A percentile compares a stretch with the other conserved stretches of the same genome.
phyloP scores from a whole-genome alignment of 73 alveolate genomes.

The Tetrahymena thermophila region DNA sequence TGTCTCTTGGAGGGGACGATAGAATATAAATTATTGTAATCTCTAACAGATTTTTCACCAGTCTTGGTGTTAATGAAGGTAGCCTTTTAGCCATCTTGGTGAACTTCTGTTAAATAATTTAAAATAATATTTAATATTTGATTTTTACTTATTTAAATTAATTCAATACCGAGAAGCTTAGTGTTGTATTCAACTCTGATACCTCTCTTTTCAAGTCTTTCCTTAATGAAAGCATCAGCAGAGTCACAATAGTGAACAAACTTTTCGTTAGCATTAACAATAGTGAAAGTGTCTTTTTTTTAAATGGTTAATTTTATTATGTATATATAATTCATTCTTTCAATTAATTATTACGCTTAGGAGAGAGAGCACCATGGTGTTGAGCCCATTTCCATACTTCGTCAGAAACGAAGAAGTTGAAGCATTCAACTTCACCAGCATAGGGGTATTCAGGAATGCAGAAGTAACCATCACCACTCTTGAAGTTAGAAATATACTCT shows the following conservation, averaged over 20 bases:
- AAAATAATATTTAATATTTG: neutral
- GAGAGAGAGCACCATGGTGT: conserved; percentile 33
- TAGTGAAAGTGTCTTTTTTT: conserved; percentile 7
- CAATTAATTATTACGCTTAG: neutral
- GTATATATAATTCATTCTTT: neutral
- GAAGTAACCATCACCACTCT: conserved; percentile 39
- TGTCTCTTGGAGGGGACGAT: conserved; percentile 34
- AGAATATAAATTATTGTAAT: conserved; percentile 15
- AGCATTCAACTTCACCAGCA: conserved; percentile 41
- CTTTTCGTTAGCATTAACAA: conserved; percentile 29
- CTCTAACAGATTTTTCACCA: conserved; percentile 16
- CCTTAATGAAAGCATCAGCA: conserved; percentile 41
- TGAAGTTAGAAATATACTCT: conserved; percentile 6
- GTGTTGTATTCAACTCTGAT: conserved; percentile 38
- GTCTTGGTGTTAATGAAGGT: conserved; percentile 28
- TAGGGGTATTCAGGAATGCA: conserved; percentile 43
- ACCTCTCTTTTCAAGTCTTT: conserved; percentile 16
- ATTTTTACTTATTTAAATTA: neutral
- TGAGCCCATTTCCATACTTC: conserved; percentile 33
- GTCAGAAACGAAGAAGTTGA: conserved; percentile 24
- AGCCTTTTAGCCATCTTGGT: conserved; percentile 20
- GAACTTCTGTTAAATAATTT: neutral
- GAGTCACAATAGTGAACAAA: conserved; percentile 37
- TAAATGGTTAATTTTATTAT: neutral
- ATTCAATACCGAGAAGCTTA: conserved; percentile 8